Evolutionary conservation across 371 early-diverging fungal species (phyloP), one percentile per base, ranked within the genome.

Genomic region (Entomophthora muscae): DNA sequence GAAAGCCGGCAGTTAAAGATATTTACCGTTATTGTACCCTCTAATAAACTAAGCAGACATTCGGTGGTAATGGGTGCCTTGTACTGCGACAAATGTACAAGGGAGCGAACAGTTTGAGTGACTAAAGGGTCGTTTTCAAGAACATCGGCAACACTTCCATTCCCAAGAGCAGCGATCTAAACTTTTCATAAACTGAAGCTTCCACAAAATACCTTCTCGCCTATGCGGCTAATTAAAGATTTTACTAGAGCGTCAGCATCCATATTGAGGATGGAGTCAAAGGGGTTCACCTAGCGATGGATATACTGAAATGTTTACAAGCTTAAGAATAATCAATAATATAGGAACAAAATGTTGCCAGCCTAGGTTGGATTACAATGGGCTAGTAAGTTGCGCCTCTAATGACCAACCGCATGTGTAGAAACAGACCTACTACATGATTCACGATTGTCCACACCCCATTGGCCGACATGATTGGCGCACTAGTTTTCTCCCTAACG

Each of bases 121-220:
- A 85, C 77, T 53, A 82, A 73, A 30, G 85, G 83, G 69, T 85
- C 83, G 65, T 76, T 70, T 64, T 83, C 83, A 61, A 83, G 71
- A 30, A 67, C 71, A 57, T 83, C 83, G 26, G 83, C 69, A 53
- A 69, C 68, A 51, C 77, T 68, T 42, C 78, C 80, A 52, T 70
- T 77, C 66, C 80, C 75, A 54, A 72, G 76, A 28, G 85, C 31
- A 23, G 65, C n/a, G 26, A 64, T 22, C 52, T 42, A 64, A n/a
- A 26, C 30, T 31, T 2, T 32, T n/a, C 3, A 42, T 33, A 42
- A 24, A 33, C 5, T 58, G 28, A 26, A n/a, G 59, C 3, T 21
- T 53, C n/a, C 3, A 57, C 31, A 23, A 64, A 17, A 23, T 76
- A 76, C 77, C 71, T 76, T 67, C 52, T 72, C 72, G 58, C 77